A percentile compares a stretch with the other conserved stretches of the same genome.
These are phyloP conservation scores for Chlorella ohadii DNA, from an alignment of 139 green algal genomes.

Conservation along the genomic window DNA sequence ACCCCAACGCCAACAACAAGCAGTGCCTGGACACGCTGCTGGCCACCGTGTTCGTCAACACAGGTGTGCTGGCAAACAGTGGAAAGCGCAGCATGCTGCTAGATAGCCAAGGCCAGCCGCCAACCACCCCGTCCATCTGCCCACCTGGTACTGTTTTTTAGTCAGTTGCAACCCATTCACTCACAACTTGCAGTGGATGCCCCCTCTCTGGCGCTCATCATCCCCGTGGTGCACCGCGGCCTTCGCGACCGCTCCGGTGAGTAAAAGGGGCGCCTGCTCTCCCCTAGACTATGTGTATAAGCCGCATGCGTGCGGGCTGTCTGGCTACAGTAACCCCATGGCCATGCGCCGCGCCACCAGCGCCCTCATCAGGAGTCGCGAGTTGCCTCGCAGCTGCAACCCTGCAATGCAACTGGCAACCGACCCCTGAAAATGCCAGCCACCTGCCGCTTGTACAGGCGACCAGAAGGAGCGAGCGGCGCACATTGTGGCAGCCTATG, in stretches of 20 bases:
- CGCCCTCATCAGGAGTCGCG: too few relatives aligned
- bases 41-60: slow-evolving; percentile 95
- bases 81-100: too few relatives aligned
- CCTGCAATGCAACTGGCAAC: too few relatives aligned
- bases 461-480: slow-evolving; percentile 74
- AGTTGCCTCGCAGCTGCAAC: too few relatives aligned
- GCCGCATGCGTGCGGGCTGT: too few relatives aligned
- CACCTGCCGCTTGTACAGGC: not conserved
- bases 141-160: too few relatives aligned
- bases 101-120: too few relatives aligned
- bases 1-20: slow-evolving; percentile 83
- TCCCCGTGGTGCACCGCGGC: slow-evolving; percentile 92
- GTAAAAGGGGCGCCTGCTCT: not conserved
- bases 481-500: slow-evolving; percentile 95
- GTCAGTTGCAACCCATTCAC: too few relatives aligned
- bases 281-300: too few relatives aligned
- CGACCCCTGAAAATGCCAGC: too few relatives aligned
- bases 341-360: too few relatives aligned
- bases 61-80: slow-evolving; percentile 69
- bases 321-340: too few relatives aligned
- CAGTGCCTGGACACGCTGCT: slow-evolving; percentile 79
- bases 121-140: not conserved
- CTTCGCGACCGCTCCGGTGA: slow-evolving; percentile 80
- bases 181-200: slow-evolving; percentile 23
- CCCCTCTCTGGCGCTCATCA: slow-evolving; percentile 80